Base-by-base conservation (phyloP, 164 flowering plant species). In the Cinnamomum chago region DNA sequence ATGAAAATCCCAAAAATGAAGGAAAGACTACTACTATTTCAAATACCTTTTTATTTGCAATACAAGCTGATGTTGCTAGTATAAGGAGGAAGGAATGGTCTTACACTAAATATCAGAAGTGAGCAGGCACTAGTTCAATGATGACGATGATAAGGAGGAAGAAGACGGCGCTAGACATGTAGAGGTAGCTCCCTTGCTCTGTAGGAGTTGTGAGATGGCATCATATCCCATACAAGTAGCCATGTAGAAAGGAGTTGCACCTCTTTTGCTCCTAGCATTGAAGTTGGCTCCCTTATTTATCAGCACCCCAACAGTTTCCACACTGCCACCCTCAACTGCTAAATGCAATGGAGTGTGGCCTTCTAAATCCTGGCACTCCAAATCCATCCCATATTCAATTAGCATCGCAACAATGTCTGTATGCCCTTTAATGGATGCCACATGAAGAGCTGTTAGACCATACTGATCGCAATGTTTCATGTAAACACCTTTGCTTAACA, bases 341-440 rank as follows among this genome's bases (percentile, higher is more conserved):
- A 88, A 62, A 81, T 90, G 94, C 79, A 90, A 72, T 3, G 92
- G 86, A 0, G 85, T 79, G 80, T 90, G 89, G 23, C 91, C 94
- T 76, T 91, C 91, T 17, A 58, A 30, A 70, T 91, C 97, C 67
- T 30, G 72, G 68, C 82, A 78, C 17, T 88, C 87, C 73, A 89
- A 33, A 35, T 82, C 86, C 18, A 77, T 77, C 2, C 94, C 91
- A 24, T 11, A 67, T 50, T 83, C 83, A 1, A 82, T 62, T 0
- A 91, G 83, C 84, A 86, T 12, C 70, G 62, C 22, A 23, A 84
- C 85, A 1, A 55, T 82, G 1, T 86, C 88, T 40, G 76, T 81
- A 75, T 89, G 86, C 17, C 93, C 90, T 74, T 90, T 90, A 15
- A 91, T 82, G 17, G 92, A 88, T 0, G 94, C 92, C 2, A 81